Evolutionary conservation across 768 basidiomycete genomes (phyloP).

Genomic region (Termitomyces sp.): DNA sequence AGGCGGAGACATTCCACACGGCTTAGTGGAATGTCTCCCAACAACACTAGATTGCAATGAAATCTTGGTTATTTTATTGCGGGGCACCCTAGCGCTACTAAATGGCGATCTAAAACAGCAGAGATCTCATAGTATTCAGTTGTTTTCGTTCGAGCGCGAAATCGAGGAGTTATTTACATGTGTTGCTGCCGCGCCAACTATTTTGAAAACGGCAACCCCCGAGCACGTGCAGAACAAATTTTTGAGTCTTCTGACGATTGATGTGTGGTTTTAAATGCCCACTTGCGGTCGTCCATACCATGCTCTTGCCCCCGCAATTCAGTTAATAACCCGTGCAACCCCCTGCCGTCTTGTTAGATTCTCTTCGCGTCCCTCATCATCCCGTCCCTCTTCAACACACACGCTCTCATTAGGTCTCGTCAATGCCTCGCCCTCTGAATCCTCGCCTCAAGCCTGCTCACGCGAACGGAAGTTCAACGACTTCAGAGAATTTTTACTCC

Average conservation of each 20-base stretch:
- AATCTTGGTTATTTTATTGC: too few species aligned
- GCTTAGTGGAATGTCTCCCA: too few species aligned
- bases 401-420: slow-evolving; percentile 4
- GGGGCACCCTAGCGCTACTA: too few species aligned
- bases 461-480: slow-evolving; percentile 17
- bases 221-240: slow-evolving; percentile 10
- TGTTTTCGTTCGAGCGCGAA: too few species aligned
- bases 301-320: slow-evolving; percentile 13
- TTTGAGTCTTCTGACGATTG: not conserved
- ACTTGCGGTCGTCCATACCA: slow-evolving; percentile 15
- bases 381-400: slow-evolving; percentile 8
- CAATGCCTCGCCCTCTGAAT: not conserved
- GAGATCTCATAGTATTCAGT: too few species aligned
- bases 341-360: not conserved
- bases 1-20: too few species aligned
- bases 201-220: too few species aligned
- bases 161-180: too few species aligned
- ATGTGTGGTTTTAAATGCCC: slow-evolving; percentile 16
- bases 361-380: slow-evolving; percentile 1
- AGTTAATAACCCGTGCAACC: slow-evolving; percentile 11
- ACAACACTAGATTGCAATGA: too few species aligned
- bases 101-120: too few species aligned
- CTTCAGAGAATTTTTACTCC: slow-evolving; percentile 26
- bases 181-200: too few species aligned
- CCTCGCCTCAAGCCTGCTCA: slow-evolving; percentile 8